Conservation (phyloP, 306 rosid genomes). For the Rosa rugosa region DNA sequence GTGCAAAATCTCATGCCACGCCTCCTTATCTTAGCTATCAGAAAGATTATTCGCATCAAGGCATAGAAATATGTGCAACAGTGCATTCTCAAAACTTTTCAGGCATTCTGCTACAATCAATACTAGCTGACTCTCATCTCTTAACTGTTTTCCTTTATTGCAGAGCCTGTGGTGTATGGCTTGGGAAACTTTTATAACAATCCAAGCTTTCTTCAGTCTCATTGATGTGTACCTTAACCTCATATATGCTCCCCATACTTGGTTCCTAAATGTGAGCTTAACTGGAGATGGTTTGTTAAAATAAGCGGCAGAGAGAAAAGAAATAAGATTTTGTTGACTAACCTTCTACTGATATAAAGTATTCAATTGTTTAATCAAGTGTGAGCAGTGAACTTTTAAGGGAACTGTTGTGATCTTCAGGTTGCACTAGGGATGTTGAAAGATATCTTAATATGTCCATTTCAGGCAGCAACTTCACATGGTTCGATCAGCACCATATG, state of each 20-base stretch:
- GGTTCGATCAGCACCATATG: not conserved
- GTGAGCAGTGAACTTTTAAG: slow-evolving; percentile 11
- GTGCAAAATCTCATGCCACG: slow-evolving; percentile 93
- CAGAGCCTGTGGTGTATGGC: slow-evolving; percentile 88
- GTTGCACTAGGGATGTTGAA: not conserved
- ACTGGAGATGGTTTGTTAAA: slow-evolving; percentile 21
- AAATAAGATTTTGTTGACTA: not conserved
- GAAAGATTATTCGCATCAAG: slow-evolving; percentile 90
- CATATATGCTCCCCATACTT: slow-evolving; percentile 17
- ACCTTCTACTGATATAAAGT: not conserved
- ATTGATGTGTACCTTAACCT: slow-evolving; percentile 17
- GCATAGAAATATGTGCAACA: slow-evolving; percentile 32
- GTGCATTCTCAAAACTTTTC: slow-evolving; percentile 3
- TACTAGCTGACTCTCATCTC: not conserved
- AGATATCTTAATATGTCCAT: not conserved
- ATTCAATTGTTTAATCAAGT: not conserved
- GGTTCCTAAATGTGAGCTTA: slow-evolving; percentile 13
- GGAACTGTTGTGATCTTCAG: not conserved
- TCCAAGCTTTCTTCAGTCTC: slow-evolving; percentile 19
- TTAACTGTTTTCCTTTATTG: slow-evolving; percentile 19
- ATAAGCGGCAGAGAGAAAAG: slow-evolving; percentile 5
- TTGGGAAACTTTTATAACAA: slow-evolving; percentile 73
- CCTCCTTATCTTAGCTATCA: slow-evolving; percentile 74
- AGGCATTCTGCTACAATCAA: slow-evolving; percentile 24
- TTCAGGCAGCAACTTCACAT: not conserved